Conservation (phyloP, 2,329 filamentous ascomycete species). For the Waltergamsia citrina region DNA sequence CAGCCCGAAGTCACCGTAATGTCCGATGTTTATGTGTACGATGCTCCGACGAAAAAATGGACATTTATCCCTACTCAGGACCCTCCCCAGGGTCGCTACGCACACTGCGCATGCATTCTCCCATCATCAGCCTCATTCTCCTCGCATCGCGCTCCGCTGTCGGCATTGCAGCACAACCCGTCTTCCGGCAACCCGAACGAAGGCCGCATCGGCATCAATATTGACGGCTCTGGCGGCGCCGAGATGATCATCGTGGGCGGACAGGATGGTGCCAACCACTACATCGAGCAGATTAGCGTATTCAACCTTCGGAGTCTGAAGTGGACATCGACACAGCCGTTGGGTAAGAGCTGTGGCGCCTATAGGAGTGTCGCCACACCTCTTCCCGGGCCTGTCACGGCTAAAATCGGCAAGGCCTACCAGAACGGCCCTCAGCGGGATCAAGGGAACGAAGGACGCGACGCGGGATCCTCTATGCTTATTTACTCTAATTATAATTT, state of each 20-base stretch:
- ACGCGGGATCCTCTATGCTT: conserved; percentile 67
- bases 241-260: conserved; percentile 97
- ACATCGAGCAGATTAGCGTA: conserved; percentile 97
- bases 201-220: conserved; percentile 75
- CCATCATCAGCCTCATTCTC: conserved; percentile 83
- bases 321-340: conserved; percentile 82
- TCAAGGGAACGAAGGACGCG: conserved; percentile 39
- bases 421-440: conserved; percentile 31
- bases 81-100: conserved; percentile 86
- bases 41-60: conserved; percentile 76
- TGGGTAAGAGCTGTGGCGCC: conserved; percentile 89
- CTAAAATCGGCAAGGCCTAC: conserved; percentile 56
- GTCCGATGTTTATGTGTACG: conserved; percentile 96
- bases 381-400: conserved; percentile 55
- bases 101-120: conserved; percentile 88
- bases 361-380: conserved; percentile 94
- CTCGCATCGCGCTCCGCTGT: conserved; percentile 73
- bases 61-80: conserved; percentile 73
- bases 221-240: conserved; percentile 85
- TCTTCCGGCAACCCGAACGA: conserved; percentile 76
- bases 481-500: conserved; percentile 99
- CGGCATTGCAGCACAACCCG: conserved; percentile 84
- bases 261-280: conserved; percentile 95
- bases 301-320: conserved; percentile 93
- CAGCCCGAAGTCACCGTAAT: conserved; percentile 90